A percentile compares a stretch with the other conserved stretches of the same genome.
phyloP scores from a whole-genome alignment of 352 stramenopile species.

The Pythium phragmitis region DNA sequence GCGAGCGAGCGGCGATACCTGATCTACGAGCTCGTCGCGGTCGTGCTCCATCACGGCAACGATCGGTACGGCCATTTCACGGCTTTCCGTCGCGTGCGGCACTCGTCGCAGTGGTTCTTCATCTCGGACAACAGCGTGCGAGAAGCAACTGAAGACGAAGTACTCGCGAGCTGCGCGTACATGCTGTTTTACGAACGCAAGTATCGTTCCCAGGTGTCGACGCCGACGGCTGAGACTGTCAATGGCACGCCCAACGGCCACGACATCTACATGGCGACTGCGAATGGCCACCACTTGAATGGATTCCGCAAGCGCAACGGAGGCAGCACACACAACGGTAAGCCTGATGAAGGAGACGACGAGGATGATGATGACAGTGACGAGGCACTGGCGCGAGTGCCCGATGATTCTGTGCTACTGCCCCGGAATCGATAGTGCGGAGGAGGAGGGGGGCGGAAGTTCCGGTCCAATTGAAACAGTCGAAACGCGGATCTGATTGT shows the following conservation, averaged over 20 bases:
- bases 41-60: constrained; percentile 88
- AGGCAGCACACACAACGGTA: constrained; percentile 35
- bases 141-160: constrained; percentile 51
- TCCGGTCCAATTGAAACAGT: background rate
- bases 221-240: background rate
- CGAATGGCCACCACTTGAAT: constrained; percentile 20
- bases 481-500: background rate
- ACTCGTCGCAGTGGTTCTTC: constrained; percentile 75
- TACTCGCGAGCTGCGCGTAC: constrained; percentile 80
- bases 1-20: constrained; percentile 34
- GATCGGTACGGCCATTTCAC: constrained; percentile 85
- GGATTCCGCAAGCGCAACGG: constrained; percentile 27
- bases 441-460: too few species aligned
- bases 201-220: constrained; percentile 25
- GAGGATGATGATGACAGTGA: constrained; percentile 19
- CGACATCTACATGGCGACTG: background rate
- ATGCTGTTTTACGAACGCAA: constrained; percentile 91
- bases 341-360: constrained; percentile 30
- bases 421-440: constrained; percentile 12
- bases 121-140: constrained; percentile 82
- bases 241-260: constrained; percentile 8
- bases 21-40: constrained; percentile 71
- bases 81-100: constrained; percentile 63
- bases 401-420: constrained; percentile 15
- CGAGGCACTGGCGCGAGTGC: constrained; percentile 19